Conservation (phyloP, 345 rosid genomes). For the Pistacia vera region DNA sequence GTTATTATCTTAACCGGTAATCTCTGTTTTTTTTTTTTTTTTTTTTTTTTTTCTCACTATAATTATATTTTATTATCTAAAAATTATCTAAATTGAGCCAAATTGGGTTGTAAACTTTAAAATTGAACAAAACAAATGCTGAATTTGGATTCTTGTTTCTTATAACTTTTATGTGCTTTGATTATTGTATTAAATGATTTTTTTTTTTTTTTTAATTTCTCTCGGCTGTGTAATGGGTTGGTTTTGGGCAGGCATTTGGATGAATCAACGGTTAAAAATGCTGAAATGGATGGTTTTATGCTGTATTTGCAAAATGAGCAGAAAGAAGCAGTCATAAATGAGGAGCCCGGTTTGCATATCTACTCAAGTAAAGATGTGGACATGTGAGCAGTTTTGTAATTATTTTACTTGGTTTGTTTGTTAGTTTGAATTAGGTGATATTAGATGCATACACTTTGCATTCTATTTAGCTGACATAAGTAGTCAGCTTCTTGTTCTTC, state of each 20-base stretch:
- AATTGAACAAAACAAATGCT: not conserved
- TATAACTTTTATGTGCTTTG: not conserved
- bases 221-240: not conserved
- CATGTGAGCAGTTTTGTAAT: constrained; percentile 57
- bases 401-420: not conserved
- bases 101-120: not conserved
- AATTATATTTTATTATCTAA: not conserved
- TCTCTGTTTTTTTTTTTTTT: not conserved
- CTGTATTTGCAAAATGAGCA: constrained; percentile 80
- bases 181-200: not conserved
- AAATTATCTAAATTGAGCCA: not conserved
- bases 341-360: constrained; percentile 66
- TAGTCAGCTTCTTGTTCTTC: not conserved
- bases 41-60: too few relatives aligned
- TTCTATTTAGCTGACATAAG: not conserved
- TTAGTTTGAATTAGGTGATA: constrained; percentile 1
- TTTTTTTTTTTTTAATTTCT: not conserved
- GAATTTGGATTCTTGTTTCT: not conserved
- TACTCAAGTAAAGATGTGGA: constrained; percentile 87
- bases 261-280: constrained; percentile 60
- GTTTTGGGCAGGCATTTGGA: constrained; percentile 53
- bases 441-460: not conserved
- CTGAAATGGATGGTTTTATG: constrained; percentile 84
- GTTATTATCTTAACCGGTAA: constrained; percentile 86
- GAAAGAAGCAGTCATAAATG: constrained; percentile 60